These are phyloP conservation scores for Plectosphaerella plurivora DNA, from an alignment of 2,329 filamentous ascomycete species.

Conservation along the genomic window DNA sequence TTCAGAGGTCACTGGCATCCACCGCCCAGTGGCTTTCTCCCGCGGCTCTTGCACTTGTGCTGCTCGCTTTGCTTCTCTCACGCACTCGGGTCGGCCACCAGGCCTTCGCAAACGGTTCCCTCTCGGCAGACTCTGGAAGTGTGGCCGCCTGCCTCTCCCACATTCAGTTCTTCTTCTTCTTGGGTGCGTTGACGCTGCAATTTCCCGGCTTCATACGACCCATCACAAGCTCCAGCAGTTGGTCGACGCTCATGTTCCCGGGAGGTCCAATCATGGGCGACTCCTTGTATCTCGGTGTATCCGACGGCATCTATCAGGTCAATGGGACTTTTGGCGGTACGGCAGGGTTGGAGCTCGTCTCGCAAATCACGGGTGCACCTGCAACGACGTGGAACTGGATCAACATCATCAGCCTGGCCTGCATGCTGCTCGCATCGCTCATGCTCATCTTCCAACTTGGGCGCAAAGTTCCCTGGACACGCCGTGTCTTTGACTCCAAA, in stretches of 20 bases:
- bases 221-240: slow-evolving; percentile 59
- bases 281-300: slow-evolving; percentile 18
- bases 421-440: slow-evolving; percentile 52
- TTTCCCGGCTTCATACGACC: slow-evolving; percentile 74
- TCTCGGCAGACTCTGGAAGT: not conserved
- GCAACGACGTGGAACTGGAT: slow-evolving; percentile 62
- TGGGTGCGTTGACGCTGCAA: slow-evolving; percentile 61
- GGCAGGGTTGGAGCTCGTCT: slow-evolving; percentile 58
- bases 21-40: not conserved
- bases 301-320: slow-evolving; percentile 58
- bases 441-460: slow-evolving; percentile 48
- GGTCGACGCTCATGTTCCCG: slow-evolving; percentile 63
- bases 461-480: slow-evolving; percentile 30
- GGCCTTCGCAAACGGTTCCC: too few relatives aligned
- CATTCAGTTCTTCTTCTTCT: slow-evolving; percentile 69
- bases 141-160: slow-evolving; percentile 56
- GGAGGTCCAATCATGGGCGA: slow-evolving; percentile 16
- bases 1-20: not conserved
- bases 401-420: slow-evolving; percentile 61
- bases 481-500: slow-evolving; percentile 39
- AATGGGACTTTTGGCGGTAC: slow-evolving; percentile 57
- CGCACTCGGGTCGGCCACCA: too few relatives aligned
- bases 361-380: slow-evolving; percentile 62
- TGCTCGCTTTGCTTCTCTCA: not conserved
- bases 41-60: not conserved